Evolutionary conservation across 768 basidiomycete genomes (phyloP).

Genomic region (Lactarius psammicola): DNA sequence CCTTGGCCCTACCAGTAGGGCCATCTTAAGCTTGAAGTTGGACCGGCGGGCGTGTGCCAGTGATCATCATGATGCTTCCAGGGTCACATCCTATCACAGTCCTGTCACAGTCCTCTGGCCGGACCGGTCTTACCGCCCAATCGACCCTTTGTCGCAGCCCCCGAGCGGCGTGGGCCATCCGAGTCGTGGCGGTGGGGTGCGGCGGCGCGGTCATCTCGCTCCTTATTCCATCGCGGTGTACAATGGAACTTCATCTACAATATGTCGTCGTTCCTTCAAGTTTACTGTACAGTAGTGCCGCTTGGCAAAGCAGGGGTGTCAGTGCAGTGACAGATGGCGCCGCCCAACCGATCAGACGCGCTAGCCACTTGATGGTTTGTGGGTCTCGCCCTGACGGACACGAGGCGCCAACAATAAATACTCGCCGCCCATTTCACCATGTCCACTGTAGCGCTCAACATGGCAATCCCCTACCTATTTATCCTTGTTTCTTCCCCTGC

Average conservation of each 20-base stretch:
- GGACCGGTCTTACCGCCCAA: too few relatives aligned
- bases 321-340: not conserved
- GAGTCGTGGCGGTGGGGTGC: too few relatives aligned
- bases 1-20: too few relatives aligned
- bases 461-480: not conserved
- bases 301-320: not conserved
- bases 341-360: not conserved
- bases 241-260: not conserved
- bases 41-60: too few relatives aligned
- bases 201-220: too few relatives aligned
- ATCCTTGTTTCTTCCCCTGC: not conserved
- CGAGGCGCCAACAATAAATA: conserved; percentile 5
- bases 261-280: not conserved
- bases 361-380: not conserved
- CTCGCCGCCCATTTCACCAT: not conserved
- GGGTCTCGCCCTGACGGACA: not conserved
- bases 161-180: too few relatives aligned
- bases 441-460: not conserved
- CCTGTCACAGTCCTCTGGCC: too few relatives aligned
- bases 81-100: too few relatives aligned
- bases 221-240: not conserved
- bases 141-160: too few relatives aligned
- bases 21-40: too few relatives aligned
- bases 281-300: not conserved
- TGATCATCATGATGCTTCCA: too few relatives aligned